Conservation (phyloP, 768 basidiomycete genomes). For the Leucosporidium creatinivorum region DNA sequence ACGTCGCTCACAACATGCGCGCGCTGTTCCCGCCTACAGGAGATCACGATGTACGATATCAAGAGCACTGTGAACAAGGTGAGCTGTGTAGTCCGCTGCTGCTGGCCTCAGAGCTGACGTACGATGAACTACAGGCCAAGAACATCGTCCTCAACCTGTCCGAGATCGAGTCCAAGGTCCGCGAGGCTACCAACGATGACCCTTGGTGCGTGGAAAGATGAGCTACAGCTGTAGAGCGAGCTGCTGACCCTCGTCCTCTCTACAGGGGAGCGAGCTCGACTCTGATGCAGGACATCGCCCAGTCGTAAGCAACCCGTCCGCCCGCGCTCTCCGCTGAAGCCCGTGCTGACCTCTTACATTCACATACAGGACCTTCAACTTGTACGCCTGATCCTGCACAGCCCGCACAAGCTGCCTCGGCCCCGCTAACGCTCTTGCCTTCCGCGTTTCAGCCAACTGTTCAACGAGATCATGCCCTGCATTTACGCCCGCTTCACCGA, state of each 20-base stretch:
- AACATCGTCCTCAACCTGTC: constrained; percentile 86
- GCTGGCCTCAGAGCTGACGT: neutral
- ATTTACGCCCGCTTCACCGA: constrained; percentile 93
- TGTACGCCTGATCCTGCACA: constrained; percentile 52
- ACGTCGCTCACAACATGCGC: neutral
- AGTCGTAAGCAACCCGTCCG: constrained; percentile 57
- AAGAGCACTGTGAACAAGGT: constrained; percentile 23
- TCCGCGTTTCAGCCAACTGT: constrained; percentile 63
- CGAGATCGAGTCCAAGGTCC: constrained; percentile 94
- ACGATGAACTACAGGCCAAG: constrained; percentile 58
- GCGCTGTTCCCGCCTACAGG: constrained; percentile 2
- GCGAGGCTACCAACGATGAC: constrained; percentile 95
- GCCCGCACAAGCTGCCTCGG: neutral
- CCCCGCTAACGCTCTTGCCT: neutral
- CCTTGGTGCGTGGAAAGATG: constrained; percentile 65
- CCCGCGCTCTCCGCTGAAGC: constrained; percentile 26
- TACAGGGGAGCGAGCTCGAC: constrained; percentile 93
- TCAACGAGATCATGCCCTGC: constrained; percentile 98
- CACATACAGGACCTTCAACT: constrained; percentile 80
- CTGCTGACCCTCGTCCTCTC: neutral
- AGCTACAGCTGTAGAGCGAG: neutral
- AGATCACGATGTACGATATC: constrained; percentile 34
- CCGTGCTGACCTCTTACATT: neutral
- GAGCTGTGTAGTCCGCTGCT: neutral
- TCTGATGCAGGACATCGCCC: constrained; percentile 96